Conservation (phyloP, 179 eudicot species). For the Carnegiea gigantea region DNA sequence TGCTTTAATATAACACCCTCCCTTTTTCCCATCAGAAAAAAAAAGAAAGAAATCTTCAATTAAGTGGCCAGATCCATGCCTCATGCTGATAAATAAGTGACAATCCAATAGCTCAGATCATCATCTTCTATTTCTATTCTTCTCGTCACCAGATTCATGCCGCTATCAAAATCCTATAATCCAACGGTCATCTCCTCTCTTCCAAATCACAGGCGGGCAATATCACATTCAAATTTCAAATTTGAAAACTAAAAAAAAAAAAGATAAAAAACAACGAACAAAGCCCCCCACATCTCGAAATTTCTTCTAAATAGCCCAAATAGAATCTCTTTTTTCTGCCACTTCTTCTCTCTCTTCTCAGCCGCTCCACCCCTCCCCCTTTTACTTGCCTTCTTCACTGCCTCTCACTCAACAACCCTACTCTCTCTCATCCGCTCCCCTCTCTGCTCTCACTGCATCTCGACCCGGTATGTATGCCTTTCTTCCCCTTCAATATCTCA, state of each 20-base stretch:
- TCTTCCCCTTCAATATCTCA: neutral
- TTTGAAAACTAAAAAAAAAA: neutral
- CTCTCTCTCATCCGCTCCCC: neutral
- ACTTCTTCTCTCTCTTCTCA: neutral
- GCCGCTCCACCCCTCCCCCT: no score
- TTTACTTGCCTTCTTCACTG: neutral
- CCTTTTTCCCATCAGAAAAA: no score
- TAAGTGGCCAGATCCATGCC: neutral
- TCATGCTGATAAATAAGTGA: neutral
- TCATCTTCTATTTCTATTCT: neutral
- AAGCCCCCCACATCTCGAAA: neutral
- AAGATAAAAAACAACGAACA: neutral
- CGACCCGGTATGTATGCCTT: neutral
- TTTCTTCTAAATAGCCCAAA: neutral
- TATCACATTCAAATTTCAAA: slow-evolving; percentile 5
- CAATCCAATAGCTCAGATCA: no score
- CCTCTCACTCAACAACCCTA: neutral
- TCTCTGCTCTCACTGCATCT: neutral
- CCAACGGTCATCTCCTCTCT: neutral
- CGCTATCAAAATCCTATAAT: neutral
- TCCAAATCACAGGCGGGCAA: neutral
- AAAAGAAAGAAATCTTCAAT: no score
- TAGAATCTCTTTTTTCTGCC: neutral
- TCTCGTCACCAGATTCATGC: neutral
- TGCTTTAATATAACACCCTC: no score